A percentile compares a stretch with the other conserved stretches of the same genome.
Conservation (phyloP, 2,329 filamentous ascomycete species). For the Canariomyces notabilis region DNA sequence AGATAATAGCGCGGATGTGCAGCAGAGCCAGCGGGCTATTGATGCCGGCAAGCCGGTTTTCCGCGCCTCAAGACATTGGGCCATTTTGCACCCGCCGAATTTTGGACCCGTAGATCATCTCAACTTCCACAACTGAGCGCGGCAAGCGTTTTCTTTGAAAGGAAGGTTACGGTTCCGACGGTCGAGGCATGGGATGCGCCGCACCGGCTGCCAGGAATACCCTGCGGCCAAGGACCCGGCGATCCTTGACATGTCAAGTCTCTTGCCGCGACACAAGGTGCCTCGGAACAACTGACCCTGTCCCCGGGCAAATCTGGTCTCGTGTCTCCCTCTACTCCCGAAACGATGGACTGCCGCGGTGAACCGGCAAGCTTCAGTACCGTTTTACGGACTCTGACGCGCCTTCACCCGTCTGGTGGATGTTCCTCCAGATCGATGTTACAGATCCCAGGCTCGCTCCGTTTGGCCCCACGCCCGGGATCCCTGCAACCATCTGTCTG, state of each 20-base stretch:
- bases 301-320: slow-evolving; percentile 14
- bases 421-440: slow-evolving; percentile 16
- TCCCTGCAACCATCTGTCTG: slow-evolving; percentile 7
- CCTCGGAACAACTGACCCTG: too few species aligned
- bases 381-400: slow-evolving; percentile 17
- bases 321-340: slow-evolving; percentile 18
- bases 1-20: too few species aligned
- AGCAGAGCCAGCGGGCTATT: slow-evolving; percentile 3
- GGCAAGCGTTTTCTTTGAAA: background rate
- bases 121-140: background rate
- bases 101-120: slow-evolving; percentile 4
- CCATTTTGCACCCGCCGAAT: background rate
- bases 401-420: slow-evolving; percentile 16
- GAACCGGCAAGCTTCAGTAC: slow-evolving; percentile 20
- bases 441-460: slow-evolving; percentile 21
- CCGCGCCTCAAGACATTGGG: slow-evolving; percentile 15
- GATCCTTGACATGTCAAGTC: slow-evolving; percentile 1
- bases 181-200: background rate
- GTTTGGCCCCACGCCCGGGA: slow-evolving; percentile 12
- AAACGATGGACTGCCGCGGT: slow-evolving; percentile 18
- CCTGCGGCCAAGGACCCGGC: background rate
- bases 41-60: slow-evolving; percentile 12
- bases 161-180: slow-evolving; percentile 6
- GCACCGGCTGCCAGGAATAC: background rate
- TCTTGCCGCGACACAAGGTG: background rate